Base-by-base conservation (phyloP, 164 flowering plant genomes). In the Berberis vulgaris region DNA sequence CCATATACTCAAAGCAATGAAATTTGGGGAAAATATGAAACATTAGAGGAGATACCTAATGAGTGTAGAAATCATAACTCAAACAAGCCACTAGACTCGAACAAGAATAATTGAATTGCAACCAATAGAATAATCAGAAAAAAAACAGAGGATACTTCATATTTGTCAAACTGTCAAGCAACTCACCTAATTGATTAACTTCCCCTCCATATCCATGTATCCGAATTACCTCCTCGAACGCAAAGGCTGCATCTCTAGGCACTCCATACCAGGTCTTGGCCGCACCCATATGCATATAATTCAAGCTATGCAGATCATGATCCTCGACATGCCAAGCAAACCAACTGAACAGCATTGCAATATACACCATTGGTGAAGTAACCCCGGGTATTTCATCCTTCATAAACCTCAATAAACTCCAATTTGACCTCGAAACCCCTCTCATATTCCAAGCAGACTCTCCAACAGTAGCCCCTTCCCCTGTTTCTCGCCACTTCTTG, bases 251-350 rank as follows among this genome's bases (percentile, higher is more conserved):
- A 4, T 88, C 99, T 69, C 79, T 80, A 0, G 99, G 99, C 54
- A 95, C 97, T 3, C 99, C 99, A 66, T 95, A 95, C 99, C 99
- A 95, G 0, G 99, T 95, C 86, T 95, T 95, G 42, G 85, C 84
- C 0, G 97, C 86, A 4, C 99, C 99, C 72, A 81, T 73, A 75
- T 95, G 99, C 91, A 95, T 54, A 71, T 89, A 95, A 77, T 95
- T 95, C 86, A 95, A 77, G 74, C 99, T 95, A 67, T 95, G 99
- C 76, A 95, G 76, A 67, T 95, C 99, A 77, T 95, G 99, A 73
- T 95, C 99, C 76, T 95, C 99, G 3, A 87, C 99, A 81, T 95
- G 99, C 99, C 99, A 95, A 70, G 99, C 99, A 71, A 95, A 95
- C 99, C 99, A 95, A 59, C 97, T 91, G 67, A 95, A 91, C 90